Percentiles rank a stretch among this genome's conserved stretches.
Conservation (phyloP, 352 stramenopile species). For the Aphanomyces astaci region DNA sequence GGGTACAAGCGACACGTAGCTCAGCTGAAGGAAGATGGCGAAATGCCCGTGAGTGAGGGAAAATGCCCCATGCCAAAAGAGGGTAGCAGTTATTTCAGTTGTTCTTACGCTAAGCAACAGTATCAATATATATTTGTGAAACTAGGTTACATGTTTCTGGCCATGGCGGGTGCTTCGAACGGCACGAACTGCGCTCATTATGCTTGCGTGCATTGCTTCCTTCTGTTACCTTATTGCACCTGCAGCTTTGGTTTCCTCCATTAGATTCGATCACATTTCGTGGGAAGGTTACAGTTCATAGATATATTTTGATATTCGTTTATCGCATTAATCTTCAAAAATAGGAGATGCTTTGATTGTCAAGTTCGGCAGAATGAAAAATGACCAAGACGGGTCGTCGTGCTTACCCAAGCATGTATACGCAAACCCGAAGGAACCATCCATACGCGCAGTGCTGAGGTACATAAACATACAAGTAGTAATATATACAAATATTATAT, state of each 20-base stretch:
- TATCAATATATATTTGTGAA: no score
- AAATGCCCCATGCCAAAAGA: no score
- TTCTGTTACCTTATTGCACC: background rate
- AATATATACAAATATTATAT: background rate
- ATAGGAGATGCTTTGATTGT: background rate
- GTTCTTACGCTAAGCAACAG: no score
- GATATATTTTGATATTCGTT: background rate
- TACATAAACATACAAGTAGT: background rate
- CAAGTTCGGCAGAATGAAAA: slow-evolving; percentile 1
- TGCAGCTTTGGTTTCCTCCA: background rate
- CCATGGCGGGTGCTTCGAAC: no score
- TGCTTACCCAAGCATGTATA: background rate
- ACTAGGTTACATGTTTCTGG: no score
- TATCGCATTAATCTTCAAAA: background rate
- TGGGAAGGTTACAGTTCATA: background rate
- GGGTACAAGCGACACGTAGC: slow-evolving; percentile 4
- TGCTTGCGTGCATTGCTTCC: background rate
- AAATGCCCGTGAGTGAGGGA: background rate
- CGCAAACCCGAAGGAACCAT: background rate
- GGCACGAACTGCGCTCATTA: background rate
- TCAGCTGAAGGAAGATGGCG: background rate
- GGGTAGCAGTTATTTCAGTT: no score
- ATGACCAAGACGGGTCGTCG: background rate
- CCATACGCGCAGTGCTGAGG: background rate
- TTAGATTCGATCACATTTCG: background rate